phyloP scores from a whole-genome alignment of 257 asterid species.

The Scutellaria minor region DNA sequence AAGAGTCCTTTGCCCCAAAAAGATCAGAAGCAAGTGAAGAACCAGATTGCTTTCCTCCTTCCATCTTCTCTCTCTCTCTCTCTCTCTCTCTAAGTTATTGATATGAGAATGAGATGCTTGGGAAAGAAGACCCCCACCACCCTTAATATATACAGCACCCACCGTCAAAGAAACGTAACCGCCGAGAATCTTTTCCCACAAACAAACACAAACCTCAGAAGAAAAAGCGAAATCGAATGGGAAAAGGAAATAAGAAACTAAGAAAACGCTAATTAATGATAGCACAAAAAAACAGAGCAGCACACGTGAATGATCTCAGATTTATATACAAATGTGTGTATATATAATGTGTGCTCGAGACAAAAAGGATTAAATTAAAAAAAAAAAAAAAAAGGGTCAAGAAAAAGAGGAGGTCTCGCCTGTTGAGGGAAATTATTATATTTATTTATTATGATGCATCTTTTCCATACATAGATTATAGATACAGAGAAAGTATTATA shows the following conservation, averaged over 20 bases:
- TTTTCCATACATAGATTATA: slow-evolving; percentile 5
- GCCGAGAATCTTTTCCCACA: slow-evolving; percentile 48
- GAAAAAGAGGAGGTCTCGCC: slow-evolving; percentile 38
- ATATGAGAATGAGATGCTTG: slow-evolving; percentile 32
- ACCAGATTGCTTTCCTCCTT: slow-evolving; percentile 62
- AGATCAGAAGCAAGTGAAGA: slow-evolving; percentile 88
- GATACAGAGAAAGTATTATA: not conserved
- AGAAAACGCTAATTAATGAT: not conserved
- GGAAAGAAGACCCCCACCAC: slow-evolving; percentile 1
- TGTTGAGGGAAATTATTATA: not conserved
- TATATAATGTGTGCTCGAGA: slow-evolving; percentile 8
- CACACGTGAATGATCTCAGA: slow-evolving; percentile 55
- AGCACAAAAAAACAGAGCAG: slow-evolving; percentile 34
- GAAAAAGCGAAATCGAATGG: slow-evolving; percentile 45
- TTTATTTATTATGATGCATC: not conserved
- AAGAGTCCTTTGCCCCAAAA: slow-evolving; percentile 71
- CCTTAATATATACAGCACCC: slow-evolving; percentile 52
- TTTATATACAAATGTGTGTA: slow-evolving; percentile 1
- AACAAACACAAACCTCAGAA: slow-evolving; percentile 51
- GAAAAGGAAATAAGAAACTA: slow-evolving; percentile 20
- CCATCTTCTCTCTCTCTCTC: slow-evolving; percentile 50
- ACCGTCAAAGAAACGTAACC: slow-evolving; percentile 67
- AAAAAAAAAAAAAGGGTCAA: not conserved
- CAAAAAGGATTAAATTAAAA: slow-evolving; percentile 16
- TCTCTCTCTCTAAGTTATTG: slow-evolving; percentile 25